Evolutionary conservation across 352 stramenopile species (phyloP), one percentile per base, ranked within the genome.

Genomic region (Phytophthora aleatoria): DNA sequence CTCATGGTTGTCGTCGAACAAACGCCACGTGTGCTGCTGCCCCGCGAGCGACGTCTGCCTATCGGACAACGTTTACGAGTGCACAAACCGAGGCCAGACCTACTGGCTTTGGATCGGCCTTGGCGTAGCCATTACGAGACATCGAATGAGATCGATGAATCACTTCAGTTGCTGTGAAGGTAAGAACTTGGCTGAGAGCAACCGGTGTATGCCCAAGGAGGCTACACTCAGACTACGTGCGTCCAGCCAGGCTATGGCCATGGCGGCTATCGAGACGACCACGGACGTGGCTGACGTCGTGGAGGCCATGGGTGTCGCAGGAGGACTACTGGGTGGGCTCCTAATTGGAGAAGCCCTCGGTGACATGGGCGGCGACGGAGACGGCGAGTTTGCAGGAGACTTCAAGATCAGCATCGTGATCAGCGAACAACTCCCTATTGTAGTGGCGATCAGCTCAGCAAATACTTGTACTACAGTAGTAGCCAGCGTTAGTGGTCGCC

Each of bases 11-110:
- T 52, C 58, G 28, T 60, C 57, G 5, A 73, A 52, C 31, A 64
- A 74, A n/a, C 65, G 65, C n/a, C 68, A 70, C 36, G 59, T 76
- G 16, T 91, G 83, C 66, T 91, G 79, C 67, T 89, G 79, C 48
- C 69, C 82, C 31, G 51, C 59, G 43, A 64, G 43, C 26, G 69
- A 75, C 9, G 71, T 72, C 49, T 85, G 74, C 70, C 74, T 52
- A 20, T 71, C 57, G 31, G 71, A 76, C 38, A 76, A 43, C 33
- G 81, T 64, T 26, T 81, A 79, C 52, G 60, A 78, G 30, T 91
- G 80, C 69, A 61, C 69, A 13, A 88, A 73, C 65, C 67, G 24
- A 53, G 44, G 57, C 15, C 71, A 67, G 31, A 65, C 49, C 57
- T 60, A 74, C 57, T 76, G 60, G 55, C 50, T 81, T 41, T 81